phyloP scores from a whole-genome alignment of 257 asterid genomes.

The Fraxinus excelsior region DNA sequence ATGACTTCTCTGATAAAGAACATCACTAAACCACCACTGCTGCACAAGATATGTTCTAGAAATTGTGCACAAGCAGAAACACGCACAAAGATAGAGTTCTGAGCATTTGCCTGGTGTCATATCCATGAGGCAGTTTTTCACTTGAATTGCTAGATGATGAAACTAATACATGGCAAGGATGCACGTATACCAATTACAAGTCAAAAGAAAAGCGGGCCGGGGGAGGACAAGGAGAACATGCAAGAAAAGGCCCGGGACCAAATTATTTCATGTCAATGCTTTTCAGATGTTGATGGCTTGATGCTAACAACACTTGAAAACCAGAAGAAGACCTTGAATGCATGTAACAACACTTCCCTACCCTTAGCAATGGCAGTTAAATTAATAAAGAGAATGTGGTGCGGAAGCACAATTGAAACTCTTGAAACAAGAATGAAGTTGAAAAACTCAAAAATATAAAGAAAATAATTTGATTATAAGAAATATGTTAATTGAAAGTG shows the following conservation, averaged over 20 bases:
- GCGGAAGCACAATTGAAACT: too few relatives aligned
- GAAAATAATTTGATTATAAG: too few relatives aligned
- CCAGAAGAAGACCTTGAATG: too few relatives aligned
- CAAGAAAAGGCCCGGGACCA: neutral
- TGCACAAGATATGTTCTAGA: neutral
- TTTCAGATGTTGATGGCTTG: neutral
- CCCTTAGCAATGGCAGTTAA: neutral
- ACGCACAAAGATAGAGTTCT: slow-evolving; percentile 13
- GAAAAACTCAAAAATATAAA: too few relatives aligned
- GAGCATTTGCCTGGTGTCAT: neutral
- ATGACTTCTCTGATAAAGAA: neutral
- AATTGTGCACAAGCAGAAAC: neutral
- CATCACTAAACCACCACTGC: slow-evolving; percentile 6
- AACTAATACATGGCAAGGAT: neutral
- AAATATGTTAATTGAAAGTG: too few relatives aligned
- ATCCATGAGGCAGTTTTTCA: neutral
- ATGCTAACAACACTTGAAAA: neutral
- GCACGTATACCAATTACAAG: neutral
- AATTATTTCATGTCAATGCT: neutral
- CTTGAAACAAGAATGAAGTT: too few relatives aligned
- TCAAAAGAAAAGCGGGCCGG: neutral
- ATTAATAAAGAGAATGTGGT: too few relatives aligned
- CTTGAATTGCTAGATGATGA: neutral
- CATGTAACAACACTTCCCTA: neutral
- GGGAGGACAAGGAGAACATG: neutral